A percentile compares a stretch with the other conserved stretches of the same genome.
Evolutionary conservation across 2,329 filamentous ascomycete genomes (phyloP).

Genomic region (Bipolaris zeicola): DNA sequence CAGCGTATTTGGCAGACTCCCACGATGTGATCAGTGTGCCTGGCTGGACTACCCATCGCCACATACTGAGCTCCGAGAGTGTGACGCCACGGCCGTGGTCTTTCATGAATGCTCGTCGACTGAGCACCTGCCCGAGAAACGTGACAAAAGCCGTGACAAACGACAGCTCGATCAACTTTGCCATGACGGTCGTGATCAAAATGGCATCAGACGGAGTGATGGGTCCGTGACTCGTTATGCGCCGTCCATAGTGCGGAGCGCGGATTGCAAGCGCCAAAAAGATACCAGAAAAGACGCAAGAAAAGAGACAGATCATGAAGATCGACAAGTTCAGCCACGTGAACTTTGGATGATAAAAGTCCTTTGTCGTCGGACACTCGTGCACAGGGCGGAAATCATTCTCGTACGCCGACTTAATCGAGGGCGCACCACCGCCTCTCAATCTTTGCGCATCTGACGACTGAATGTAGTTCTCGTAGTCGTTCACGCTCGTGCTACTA

Average conservation of each 20-base stretch:
- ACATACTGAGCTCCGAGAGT: conserved; percentile 78
- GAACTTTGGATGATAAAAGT: conserved; percentile 48
- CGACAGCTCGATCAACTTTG: conserved; percentile 77
- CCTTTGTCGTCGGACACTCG: conserved; percentile 45
- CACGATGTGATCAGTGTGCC: conserved; percentile 74
- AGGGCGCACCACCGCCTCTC: conserved; percentile 26
- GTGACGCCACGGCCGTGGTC: conserved; percentile 66
- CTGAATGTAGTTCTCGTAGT: conserved; percentile 41
- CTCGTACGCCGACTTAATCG: conserved; percentile 45
- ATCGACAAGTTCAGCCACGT: conserved; percentile 56
- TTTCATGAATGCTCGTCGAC: conserved; percentile 67
- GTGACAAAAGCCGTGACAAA: conserved; percentile 80
- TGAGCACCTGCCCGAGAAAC: conserved; percentile 75
- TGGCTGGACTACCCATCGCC: conserved; percentile 68
- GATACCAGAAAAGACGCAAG: conserved; percentile 67
- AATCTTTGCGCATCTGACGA: conserved; percentile 30
- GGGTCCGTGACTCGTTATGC: conserved; percentile 58
- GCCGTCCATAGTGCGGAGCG: conserved; percentile 66
- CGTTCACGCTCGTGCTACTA: conserved; percentile 28
- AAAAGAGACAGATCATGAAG: conserved; percentile 62
- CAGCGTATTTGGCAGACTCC: conserved; percentile 68
- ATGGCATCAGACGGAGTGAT: conserved; percentile 69
- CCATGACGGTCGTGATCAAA: conserved; percentile 69
- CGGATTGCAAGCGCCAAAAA: conserved; percentile 67
- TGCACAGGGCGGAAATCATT: conserved; percentile 44